Conservation (phyloP, 805 yeast genomes). For the Wickerhamiella bombiphila region DNA sequence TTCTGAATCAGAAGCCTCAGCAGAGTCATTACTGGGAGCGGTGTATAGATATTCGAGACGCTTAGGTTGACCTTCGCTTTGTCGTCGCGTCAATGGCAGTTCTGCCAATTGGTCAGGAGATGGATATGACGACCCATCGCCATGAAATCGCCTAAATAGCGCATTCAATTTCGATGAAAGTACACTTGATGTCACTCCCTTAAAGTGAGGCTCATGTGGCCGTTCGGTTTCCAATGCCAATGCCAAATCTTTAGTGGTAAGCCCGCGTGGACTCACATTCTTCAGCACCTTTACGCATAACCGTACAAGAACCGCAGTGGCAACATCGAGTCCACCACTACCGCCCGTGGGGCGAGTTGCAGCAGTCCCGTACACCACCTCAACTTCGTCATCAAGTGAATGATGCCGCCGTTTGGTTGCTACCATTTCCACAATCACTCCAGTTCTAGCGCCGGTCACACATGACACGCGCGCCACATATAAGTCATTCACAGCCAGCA, state of each 20-base stretch:
- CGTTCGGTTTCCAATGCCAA: slow-evolving; percentile 13
- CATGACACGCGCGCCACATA: background rate
- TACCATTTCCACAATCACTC: background rate
- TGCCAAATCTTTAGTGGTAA: slow-evolving; percentile 22
- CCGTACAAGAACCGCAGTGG: slow-evolving; percentile 13
- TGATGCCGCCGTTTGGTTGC: background rate
- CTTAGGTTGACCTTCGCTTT: slow-evolving; percentile 19
- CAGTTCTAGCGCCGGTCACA: background rate
- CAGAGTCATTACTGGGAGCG: slow-evolving; percentile 4
- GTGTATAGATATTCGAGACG: slow-evolving; percentile 21
- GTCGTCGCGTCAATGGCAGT: slow-evolving; percentile 20
- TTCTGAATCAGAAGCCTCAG: slow-evolving; percentile 1
- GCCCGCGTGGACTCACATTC: slow-evolving; percentile 16
- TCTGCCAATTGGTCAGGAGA: slow-evolving; percentile 10
- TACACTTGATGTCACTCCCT: slow-evolving; percentile 21
- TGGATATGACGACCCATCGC: slow-evolving; percentile 13
- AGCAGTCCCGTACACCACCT: background rate
- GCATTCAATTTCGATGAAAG: slow-evolving; percentile 24
- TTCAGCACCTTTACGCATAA: slow-evolving; percentile 18
- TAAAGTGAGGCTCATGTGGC: slow-evolving; percentile 8
- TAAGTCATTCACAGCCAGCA: too few species aligned
- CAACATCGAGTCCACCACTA: slow-evolving; percentile 4
- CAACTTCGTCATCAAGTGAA: background rate
- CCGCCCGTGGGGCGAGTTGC: background rate
- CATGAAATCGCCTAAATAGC: slow-evolving; percentile 20